Evolutionary conservation across 106 monocot genomes (phyloP), one percentile per base, ranked within the genome.

Genomic region (Platanthera guangdongensis): DNA sequence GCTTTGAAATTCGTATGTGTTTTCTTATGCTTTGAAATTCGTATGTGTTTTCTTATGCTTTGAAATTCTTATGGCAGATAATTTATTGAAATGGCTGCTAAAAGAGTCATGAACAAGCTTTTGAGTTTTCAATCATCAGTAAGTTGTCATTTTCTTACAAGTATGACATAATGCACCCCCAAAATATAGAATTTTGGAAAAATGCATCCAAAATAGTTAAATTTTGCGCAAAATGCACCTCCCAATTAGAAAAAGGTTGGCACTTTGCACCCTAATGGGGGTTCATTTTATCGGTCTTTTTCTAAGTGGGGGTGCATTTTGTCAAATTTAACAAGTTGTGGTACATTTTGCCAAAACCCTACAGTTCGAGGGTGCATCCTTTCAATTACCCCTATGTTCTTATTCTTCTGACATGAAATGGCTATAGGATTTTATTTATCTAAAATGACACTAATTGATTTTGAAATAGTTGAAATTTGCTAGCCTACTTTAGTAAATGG

Each of bases 91-190:
- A 85, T 86, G 86, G 83, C 80, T 72, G 72, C 50, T 16, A 82
- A 80, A 78, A 83, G 83, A 86, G 83, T 80, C 47, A 86, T 86
- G 71, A 77, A 75, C 53, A 80, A 83, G 70, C 76, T 86, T 19
- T 65, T 86, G 59, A 78, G 78, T 49, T 77, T 83, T 52, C 83
- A 74, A 45, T 74, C 83, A 46, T 70, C 74, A 67, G 86, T 86
- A 83, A 86, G 86, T 59, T 22, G 19, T 47, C 14, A 21, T 64
- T 7, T 10, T 19, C n/a, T 69, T 0, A 7, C 3, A 32, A 30
- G 9, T 71, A 25, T 48, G 25, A 25, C 25, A 25, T 25, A 25
- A 25, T 25, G 25, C 25, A 25, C 25, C 25, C 25, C 25, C 25
- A 25, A 25, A 25, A 25, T 25, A 25, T 25, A 25, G 25, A 0